Conservation (phyloP, 257 asterid genomes). For the Verbascum thapsus region DNA sequence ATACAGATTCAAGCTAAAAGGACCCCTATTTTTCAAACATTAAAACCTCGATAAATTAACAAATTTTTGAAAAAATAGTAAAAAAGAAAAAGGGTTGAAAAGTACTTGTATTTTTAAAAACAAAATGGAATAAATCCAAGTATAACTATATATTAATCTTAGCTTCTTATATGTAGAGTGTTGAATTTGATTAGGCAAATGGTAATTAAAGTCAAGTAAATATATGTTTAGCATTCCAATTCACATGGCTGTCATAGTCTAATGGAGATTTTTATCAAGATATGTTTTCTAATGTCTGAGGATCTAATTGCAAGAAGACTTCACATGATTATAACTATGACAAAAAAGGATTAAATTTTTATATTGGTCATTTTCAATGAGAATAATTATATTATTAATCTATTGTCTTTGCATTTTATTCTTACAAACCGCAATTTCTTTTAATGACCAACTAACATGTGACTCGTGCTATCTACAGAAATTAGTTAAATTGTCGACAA, state of each 20-base stretch:
- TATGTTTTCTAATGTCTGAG: neutral
- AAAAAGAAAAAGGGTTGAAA: neutral
- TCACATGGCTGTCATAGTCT: constrained; percentile 41
- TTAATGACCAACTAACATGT: no score
- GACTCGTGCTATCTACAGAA: no score
- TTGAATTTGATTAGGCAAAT: constrained; percentile 7
- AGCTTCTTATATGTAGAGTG: neutral
- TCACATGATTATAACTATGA: neutral
- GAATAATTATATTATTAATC: no score
- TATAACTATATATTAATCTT: neutral
- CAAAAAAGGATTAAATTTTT: neutral
- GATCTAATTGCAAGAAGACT: neutral
- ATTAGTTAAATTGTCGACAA: no score
- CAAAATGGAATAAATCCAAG: neutral
- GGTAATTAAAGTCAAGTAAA: constrained; percentile 23
- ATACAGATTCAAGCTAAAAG: no score
- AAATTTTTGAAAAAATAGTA: neutral
- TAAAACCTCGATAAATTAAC: neutral
- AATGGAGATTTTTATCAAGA: neutral
- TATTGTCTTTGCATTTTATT: no score
- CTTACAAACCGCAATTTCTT: no score
- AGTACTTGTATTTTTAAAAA: neutral
- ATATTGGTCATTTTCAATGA: neutral
- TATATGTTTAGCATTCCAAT: constrained; percentile 10
- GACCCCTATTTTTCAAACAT: neutral